Evolutionary conservation across 352 stramenopile genomes (phyloP).

Genomic region (Phytophthora capsici): DNA sequence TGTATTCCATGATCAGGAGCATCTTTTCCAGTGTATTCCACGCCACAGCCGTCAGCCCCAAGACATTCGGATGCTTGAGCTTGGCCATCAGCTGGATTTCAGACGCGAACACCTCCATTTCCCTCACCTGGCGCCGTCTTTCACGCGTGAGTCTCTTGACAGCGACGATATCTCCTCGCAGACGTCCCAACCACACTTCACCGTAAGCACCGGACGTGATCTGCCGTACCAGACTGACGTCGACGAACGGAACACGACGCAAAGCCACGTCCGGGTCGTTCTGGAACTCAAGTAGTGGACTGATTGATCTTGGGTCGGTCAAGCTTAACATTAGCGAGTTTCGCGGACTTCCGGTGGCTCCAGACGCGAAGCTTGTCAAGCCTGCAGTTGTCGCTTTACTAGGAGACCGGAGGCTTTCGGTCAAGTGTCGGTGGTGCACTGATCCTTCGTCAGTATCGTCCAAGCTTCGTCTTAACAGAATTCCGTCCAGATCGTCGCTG

Average conservation of each 20-base stretch:
- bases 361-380: constrained; percentile 30
- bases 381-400: constrained; percentile 31
- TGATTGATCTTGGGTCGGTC: constrained; percentile 14
- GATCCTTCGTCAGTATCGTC: constrained; percentile 18
- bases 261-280: constrained; percentile 31
- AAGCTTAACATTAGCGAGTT: constrained; percentile 17
- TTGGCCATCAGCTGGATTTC: constrained; percentile 53
- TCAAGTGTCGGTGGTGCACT: constrained; percentile 6
- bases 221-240: constrained; percentile 41
- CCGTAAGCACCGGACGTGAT: constrained; percentile 56
- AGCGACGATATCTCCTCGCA: constrained; percentile 45
- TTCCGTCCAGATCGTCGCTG: constrained; percentile 20
- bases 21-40: constrained; percentile 54
- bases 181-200: constrained; percentile 53
- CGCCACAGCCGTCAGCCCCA: constrained; percentile 43
- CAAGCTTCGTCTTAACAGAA: constrained; percentile 11
- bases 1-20: constrained; percentile 56
- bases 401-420: constrained; percentile 9
- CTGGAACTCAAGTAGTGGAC: constrained; percentile 33
- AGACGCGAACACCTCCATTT: constrained; percentile 41
- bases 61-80: constrained; percentile 44
- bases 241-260: constrained; percentile 43
- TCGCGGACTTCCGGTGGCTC: constrained; percentile 15
- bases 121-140: constrained; percentile 15
- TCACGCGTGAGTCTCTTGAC: constrained; percentile 51